These are phyloP conservation scores for Acanthamoeba royreba DNA, from an alignment of 208 protist species.

Conservation along the genomic window DNA sequence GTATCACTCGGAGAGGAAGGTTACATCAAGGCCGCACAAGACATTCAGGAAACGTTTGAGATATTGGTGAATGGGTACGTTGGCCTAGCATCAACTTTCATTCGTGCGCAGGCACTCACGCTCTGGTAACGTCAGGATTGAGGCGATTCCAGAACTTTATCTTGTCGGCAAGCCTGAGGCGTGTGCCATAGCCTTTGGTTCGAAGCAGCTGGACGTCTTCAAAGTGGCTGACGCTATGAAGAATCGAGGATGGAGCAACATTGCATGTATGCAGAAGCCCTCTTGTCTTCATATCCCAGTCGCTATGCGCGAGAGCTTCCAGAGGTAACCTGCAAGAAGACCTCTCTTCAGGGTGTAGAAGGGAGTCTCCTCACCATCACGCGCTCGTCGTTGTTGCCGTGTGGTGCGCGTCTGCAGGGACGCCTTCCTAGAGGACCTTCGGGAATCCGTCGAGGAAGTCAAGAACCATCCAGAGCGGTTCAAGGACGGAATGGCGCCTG, in stretches of 20 bases:
- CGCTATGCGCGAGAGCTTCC: not conserved
- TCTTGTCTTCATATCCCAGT: not conserved
- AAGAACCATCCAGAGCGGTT: not conserved
- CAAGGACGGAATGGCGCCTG: not conserved
- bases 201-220: slow-evolving; percentile 85
- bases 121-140: not conserved
- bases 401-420: not conserved
- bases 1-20: not conserved
- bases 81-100: too few species aligned
- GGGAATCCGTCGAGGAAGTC: not conserved
- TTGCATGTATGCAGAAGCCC: slow-evolving; percentile 28
- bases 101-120: too few species aligned
- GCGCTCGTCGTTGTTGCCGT: too few species aligned
- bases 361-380: too few species aligned
- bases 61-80: slow-evolving; percentile 37
- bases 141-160: not conserved
- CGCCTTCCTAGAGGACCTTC: slow-evolving; percentile 15
- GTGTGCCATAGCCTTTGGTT: slow-evolving; percentile 81
- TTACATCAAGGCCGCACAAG: not conserved
- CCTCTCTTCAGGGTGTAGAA: too few species aligned
- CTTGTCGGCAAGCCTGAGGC: not conserved
- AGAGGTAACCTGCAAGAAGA: too few species aligned
- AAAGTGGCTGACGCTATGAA: slow-evolving; percentile 79
- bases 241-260: slow-evolving; percentile 78
- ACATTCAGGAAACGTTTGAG: not conserved